Percentiles rank a stretch among this genome's conserved stretches.
Conservation (phyloP, 345 rosid genomes). For the Zanthoxylum bungeanum region DNA sequence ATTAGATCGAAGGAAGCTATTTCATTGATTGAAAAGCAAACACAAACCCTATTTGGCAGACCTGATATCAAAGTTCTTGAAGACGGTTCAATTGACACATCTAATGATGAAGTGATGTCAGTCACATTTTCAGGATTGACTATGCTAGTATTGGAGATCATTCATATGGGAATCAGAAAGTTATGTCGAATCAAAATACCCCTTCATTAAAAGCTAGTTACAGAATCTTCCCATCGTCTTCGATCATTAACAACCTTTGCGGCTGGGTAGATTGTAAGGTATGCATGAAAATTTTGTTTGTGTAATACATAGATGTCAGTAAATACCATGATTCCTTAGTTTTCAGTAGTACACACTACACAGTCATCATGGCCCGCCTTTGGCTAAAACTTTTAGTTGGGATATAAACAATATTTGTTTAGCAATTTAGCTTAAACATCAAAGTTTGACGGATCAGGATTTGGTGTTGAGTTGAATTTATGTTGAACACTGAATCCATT, state of each 20-base stretch:
- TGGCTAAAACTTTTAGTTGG: background rate
- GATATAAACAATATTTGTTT: background rate
- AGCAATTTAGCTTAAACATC: background rate
- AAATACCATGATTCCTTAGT: background rate
- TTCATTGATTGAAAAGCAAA: constrained; percentile 80
- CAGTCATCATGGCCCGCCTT: background rate
- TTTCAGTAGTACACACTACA: background rate
- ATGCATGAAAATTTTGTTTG: background rate
- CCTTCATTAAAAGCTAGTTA: constrained; percentile 51
- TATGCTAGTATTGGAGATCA: constrained; percentile 79
- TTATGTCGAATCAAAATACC: constrained; percentile 77
- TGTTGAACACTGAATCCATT: no score
- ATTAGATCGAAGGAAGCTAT: constrained; percentile 89
- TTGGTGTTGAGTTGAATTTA: no score
- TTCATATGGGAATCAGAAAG: constrained; percentile 91
- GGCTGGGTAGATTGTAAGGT: constrained; percentile 1
- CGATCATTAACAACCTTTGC: background rate
- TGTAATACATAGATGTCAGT: background rate
- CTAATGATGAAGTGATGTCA: constrained; percentile 56
- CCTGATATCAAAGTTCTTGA: constrained; percentile 71
- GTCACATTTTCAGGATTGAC: constrained; percentile 69
- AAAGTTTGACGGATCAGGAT: no score
- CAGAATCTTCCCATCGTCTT: background rate
- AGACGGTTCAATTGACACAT: constrained; percentile 70
- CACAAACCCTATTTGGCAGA: constrained; percentile 83